These are phyloP conservation scores for Ceratonia siliqua DNA, from an alignment of 306 rosid genomes.

Conservation along the genomic window DNA sequence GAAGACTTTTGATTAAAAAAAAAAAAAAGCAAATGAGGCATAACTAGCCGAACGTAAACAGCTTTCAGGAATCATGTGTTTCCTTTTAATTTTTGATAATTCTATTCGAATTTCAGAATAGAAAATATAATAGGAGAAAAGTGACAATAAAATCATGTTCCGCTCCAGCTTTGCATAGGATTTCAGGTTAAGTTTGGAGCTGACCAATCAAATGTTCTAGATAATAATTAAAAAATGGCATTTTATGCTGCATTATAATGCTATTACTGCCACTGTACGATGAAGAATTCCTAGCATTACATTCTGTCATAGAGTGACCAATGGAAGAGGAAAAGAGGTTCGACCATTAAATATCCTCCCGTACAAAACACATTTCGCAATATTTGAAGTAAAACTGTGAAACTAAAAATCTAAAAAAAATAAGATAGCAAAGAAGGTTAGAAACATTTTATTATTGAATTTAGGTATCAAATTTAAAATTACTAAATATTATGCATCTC, in stretches of 20 bases:
- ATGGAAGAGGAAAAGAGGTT: background rate
- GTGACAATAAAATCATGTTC: background rate
- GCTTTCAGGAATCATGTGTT: slow-evolving; percentile 8
- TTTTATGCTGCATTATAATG: background rate
- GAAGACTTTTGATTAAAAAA: too few species aligned
- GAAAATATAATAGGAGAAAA: background rate
- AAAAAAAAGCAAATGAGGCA: too few species aligned
- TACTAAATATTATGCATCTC: background rate
- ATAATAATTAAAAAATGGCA: background rate
- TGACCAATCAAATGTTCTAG: background rate
- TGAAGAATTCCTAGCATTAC: background rate
- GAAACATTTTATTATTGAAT: background rate
- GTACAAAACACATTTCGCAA: background rate
- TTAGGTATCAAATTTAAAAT: background rate
- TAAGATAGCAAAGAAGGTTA: background rate
- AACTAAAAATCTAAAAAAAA: background rate
- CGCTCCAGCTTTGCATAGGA: background rate
- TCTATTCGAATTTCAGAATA: background rate
- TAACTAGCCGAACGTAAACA: background rate
- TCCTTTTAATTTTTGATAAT: slow-evolving; percentile 7
- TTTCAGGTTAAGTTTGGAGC: slow-evolving; percentile 22
- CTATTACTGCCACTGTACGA: background rate
- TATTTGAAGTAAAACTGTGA: background rate
- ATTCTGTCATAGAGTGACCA: background rate
- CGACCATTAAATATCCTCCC: background rate